Evolutionary conservation across 495 filamentous ascomycete genomes (phyloP).

Genomic region (Annulohypoxylon nitens): DNA sequence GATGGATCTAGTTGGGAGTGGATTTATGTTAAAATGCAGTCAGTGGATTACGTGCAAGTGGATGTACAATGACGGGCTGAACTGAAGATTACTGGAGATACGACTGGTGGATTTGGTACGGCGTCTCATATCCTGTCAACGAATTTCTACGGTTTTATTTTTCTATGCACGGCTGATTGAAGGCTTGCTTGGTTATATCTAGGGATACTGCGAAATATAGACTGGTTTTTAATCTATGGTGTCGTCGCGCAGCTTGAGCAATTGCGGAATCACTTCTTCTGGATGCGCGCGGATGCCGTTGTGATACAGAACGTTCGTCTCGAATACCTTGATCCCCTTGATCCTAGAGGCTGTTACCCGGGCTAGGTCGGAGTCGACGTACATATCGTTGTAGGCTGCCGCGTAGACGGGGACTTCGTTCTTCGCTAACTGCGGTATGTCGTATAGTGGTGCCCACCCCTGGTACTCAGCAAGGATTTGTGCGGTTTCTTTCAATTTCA

Average conservation of each 20-base stretch:
- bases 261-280: conserved; percentile 77
- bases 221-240: conserved; percentile 70
- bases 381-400: conserved; percentile 95
- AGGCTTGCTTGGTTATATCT: conserved; percentile 7
- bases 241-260: conserved; percentile 80
- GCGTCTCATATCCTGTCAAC: conserved; percentile 9
- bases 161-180: background rate
- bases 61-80: background rate
- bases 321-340: conserved; percentile 79
- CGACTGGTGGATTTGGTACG: background rate
- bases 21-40: background rate
- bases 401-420: conserved; percentile 93
- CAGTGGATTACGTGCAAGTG: background rate
- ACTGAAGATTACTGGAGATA: background rate
- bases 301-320: conserved; percentile 90
- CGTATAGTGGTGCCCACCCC: conserved; percentile 83
- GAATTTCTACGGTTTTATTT: conserved; percentile 18
- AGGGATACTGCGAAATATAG: background rate
- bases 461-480: conserved; percentile 73
- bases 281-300: conserved; percentile 79
- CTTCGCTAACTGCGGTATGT: conserved; percentile 74
- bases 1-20: background rate
- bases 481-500: conserved; percentile 72
- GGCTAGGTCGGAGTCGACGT: conserved; percentile 82
- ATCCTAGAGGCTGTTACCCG: conserved; percentile 81